Evolutionary conservation across 2,329 filamentous ascomycete genomes (phyloP), one percentile per base, ranked within the genome.

Genomic region (Penicillium sp.): DNA sequence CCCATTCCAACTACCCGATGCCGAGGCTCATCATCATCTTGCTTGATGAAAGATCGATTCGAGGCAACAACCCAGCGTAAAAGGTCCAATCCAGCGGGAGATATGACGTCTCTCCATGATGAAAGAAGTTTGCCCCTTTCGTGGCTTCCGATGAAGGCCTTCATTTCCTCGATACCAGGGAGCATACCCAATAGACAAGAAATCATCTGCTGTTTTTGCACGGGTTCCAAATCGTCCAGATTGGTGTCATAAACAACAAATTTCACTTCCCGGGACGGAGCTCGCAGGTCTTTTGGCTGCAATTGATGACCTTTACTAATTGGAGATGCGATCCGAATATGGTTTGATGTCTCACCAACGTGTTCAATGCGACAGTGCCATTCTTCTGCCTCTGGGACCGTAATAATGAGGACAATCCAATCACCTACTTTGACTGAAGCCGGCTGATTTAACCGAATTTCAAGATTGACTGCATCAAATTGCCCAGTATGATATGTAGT

Each of bases 11-110:
- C 78, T 3, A 94, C 81, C 12, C 79, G 81, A 60, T 87, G 80
- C 36, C 78, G 76, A 33, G 62, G 60, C 23, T 68, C 39, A 8
- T 75, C 39, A 8, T 75, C 75, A 17, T 94, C 87, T 64, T 93
- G 87, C 45, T 93, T 81, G 59, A 97, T 94, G 65, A 88, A 93
- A 0, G 93, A 93, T 45, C 91, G 82, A 67, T 96, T 96, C 0
- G 92, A 96, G 0, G 92, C 90, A 57, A 97, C 85, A 60, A 96
- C 90, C 93, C 93, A 97, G 51, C 90, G 83, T 21, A 97, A 77
- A 0, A 96, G 74, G 21, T 86, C 83, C 3, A 90, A 74, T 0
- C 87, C 84, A 7, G 89, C 83, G 2, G 85, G 83, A 0, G 87
- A 83, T 10, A 96, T 80, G 19, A 81, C 76, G 23, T 83, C 78